Evolutionary conservation across 306 rosid genomes (phyloP).

Genomic region (Ammopiptanthus mongolicus): DNA sequence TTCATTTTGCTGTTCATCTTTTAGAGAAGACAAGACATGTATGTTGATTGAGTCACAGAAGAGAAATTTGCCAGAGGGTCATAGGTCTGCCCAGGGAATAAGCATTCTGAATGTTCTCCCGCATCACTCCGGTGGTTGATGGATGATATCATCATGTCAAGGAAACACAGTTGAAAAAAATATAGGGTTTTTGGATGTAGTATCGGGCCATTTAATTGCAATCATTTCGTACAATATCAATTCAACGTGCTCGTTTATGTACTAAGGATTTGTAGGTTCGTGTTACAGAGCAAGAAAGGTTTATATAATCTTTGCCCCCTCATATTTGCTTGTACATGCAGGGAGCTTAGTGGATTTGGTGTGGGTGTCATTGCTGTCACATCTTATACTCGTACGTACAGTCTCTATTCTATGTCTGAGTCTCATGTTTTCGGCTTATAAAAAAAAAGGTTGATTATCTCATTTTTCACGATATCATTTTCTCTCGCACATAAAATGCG

Average conservation of each 20-base stretch:
- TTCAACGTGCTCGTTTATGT: no score
- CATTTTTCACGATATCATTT: background rate
- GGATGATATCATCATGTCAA: constrained; percentile 21
- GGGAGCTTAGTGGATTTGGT: constrained; percentile 40
- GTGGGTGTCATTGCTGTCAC: constrained; percentile 39
- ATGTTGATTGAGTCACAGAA: constrained; percentile 38
- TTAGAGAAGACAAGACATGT: constrained; percentile 26
- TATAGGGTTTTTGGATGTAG: background rate
- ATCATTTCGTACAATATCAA: constrained; percentile 1
- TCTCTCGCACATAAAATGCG: background rate
- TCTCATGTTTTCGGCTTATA: constrained; percentile 45
- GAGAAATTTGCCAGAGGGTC: constrained; percentile 23
- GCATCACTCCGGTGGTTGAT: constrained; percentile 24
- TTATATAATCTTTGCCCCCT: constrained; percentile 41
- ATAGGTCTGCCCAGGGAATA: constrained; percentile 24
- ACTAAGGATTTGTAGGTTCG: constrained; percentile 29
- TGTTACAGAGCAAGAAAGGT: constrained; percentile 18
- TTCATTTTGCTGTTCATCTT: constrained; percentile 27
- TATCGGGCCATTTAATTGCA: constrained; percentile 23
- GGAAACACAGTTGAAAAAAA: constrained; percentile 14
- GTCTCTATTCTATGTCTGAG: constrained; percentile 39
- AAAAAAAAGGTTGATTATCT: constrained; percentile 33
- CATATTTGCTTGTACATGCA: constrained; percentile 20
- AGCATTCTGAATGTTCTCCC: constrained; percentile 25
- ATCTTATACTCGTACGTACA: constrained; percentile 27